A percentile compares a stretch with the other conserved stretches of the same genome.
phyloP scores from a whole-genome alignment of 202 grass and related monocot species.

The Zizania palustris region DNA sequence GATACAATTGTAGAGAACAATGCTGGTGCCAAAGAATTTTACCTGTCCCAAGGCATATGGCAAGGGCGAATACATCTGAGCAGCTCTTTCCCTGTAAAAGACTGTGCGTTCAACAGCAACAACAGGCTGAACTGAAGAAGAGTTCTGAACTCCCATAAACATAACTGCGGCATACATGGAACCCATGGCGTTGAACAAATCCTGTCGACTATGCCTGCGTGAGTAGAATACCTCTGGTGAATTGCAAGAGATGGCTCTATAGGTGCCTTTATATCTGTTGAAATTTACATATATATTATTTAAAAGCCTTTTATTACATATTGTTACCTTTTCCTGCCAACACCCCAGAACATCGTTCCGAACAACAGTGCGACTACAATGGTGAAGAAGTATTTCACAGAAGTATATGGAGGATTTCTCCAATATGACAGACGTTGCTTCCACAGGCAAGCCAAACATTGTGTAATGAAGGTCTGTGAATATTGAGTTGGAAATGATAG shows the following conservation, averaged over 20 bases:
- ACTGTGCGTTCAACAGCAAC: conserved; percentile 69
- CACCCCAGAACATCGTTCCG: conserved; percentile 79
- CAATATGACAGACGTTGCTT: conserved; percentile 77
- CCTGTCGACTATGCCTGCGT: conserved; percentile 64
- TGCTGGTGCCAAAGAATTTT: conserved; percentile 30
- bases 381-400: conserved; percentile 71
- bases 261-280: background rate
- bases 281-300: background rate
- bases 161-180: conserved; percentile 74
- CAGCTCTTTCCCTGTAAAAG: conserved; percentile 80
- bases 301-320: conserved; percentile 6
- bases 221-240: conserved; percentile 16
- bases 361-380: conserved; percentile 63
- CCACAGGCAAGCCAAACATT: conserved; percentile 77
- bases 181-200: conserved; percentile 80
- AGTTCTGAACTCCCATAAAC: conserved; percentile 67
- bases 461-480: conserved; percentile 60
- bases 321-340: conserved; percentile 63
- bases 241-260: conserved; percentile 8
- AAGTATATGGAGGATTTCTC: conserved; percentile 75
- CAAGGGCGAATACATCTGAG: conserved; percentile 76
- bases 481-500: conserved; percentile 67
- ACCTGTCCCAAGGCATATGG: conserved; percentile 86
- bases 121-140: conserved; percentile 64
- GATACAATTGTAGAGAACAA: background rate